Conservation (phyloP, 805 yeast genomes). For the Ogataea haglerorum region DNA sequence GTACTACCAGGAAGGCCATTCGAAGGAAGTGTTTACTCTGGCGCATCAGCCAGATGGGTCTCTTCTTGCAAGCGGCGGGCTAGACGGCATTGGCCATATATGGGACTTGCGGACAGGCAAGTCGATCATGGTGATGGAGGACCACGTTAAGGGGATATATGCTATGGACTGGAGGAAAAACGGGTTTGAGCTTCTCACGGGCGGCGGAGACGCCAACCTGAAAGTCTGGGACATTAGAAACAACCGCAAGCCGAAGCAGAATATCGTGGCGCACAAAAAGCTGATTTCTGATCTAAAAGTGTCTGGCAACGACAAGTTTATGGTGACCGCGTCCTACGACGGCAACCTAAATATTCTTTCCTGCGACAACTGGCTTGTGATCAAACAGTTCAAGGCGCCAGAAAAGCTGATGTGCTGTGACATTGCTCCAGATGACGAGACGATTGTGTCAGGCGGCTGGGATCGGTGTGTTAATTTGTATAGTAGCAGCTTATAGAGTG, state of each 20-base stretch:
- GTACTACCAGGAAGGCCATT: constrained; percentile 80
- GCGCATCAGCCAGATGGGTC: constrained; percentile 77
- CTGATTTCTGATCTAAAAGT: constrained; percentile 66
- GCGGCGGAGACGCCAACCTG: constrained; percentile 76
- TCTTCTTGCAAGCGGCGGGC: constrained; percentile 69
- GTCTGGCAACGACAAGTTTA: constrained; percentile 38
- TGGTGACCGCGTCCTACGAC: constrained; percentile 71
- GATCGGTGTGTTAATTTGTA: constrained; percentile 67
- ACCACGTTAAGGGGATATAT: constrained; percentile 73
- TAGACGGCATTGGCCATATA: constrained; percentile 65
- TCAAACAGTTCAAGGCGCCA: constrained; percentile 50
- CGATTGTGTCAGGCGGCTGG: constrained; percentile 73
- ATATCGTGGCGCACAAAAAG: constrained; percentile 71
- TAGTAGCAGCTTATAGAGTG: constrained; percentile 33
- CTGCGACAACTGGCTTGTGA: constrained; percentile 64
- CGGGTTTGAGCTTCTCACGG: constrained; percentile 76
- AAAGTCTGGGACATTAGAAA: constrained; percentile 84
- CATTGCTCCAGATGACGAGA: constrained; percentile 38
- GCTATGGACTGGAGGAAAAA: constrained; percentile 70
- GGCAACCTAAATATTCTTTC: constrained; percentile 60
- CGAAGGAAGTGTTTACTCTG: constrained; percentile 62
- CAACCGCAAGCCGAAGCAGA: constrained; percentile 33
- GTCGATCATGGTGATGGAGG: constrained; percentile 50
- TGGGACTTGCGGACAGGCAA: constrained; percentile 90
- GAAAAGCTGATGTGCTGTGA: constrained; percentile 77